Base-by-base conservation (phyloP, 352 stramenopile genomes). In the Phytophthora sp. region DNA sequence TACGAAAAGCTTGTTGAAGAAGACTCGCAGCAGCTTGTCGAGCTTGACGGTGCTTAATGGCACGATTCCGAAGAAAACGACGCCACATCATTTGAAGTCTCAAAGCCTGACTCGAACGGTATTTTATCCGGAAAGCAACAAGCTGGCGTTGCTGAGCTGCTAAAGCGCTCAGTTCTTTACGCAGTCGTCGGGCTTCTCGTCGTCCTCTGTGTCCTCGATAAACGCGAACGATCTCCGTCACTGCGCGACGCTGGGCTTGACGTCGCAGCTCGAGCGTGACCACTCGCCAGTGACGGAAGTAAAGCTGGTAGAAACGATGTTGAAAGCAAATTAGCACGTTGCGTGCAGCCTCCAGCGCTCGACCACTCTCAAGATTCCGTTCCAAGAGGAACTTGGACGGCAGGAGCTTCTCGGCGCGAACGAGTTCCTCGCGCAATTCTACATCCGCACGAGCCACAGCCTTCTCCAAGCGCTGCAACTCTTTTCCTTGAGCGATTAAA, bases 361-460 rank as follows among this genome's bases (percentile, higher is more conserved):
- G 77, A 35, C 82, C 67, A 15, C 76, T 58, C 1, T 58, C 78
- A 13, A 90, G 62, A 23, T 89, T 82, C 9, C 71, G 71, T 47
- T 88, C 82, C 56, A 90, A 90, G 3, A 90, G 69, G 36, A 89
- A 90, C 26, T 76, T 64, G 8, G 67, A 74, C 12, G 82, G 76
- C 7, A 90, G 36, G 11, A 88, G 50, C 16, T 62, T 61, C 41
- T 88, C 71, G 1, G 76, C 73, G 3, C 66, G 47, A 9, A 11
- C 33, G 3, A 89, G 29, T 21, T 84, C 52, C 38, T 61, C 30
- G 1, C 77, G 58, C 24, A 88, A 41, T 12, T 75, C 57, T 3
- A 59, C 23, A 4, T 62, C 46, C 6, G 63, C 77, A 67, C 64
- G 30, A 66, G 49, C 23, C 47, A 69, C 42, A 63, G 69, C 45